Percentiles rank a stretch among this genome's conserved stretches.
These are phyloP conservation scores for Evansstolkia leycettana DNA, from an alignment of 495 filamentous ascomycete genomes.

Conservation along the genomic window DNA sequence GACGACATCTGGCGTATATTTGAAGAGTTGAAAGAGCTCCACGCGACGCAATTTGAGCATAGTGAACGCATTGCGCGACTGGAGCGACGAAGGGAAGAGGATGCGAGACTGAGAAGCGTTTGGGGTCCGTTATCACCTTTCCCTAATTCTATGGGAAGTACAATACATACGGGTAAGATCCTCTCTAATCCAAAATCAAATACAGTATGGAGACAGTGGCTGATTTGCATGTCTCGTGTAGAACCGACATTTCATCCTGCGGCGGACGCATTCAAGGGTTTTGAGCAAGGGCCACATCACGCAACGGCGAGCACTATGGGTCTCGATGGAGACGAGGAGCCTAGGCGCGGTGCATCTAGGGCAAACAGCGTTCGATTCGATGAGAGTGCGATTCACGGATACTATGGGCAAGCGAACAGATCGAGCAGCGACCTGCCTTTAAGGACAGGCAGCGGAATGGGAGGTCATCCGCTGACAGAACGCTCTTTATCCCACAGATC, in stretches of 20 bases:
- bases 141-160: constrained; percentile 51
- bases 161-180: constrained; percentile 65
- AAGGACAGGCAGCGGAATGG: constrained; percentile 69
- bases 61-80: constrained; percentile 66
- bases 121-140: constrained; percentile 77
- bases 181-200: constrained; percentile 3
- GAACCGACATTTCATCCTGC: constrained; percentile 62
- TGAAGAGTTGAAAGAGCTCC: constrained; percentile 75
- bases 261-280: constrained; percentile 68
- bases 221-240: constrained; percentile 19
- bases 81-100: constrained; percentile 72
- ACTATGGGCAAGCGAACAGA: constrained; percentile 71
- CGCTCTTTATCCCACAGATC: constrained; percentile 88
- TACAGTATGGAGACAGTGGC: too few species aligned
- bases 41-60: constrained; percentile 66
- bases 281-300: constrained; percentile 68
- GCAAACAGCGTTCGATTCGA: constrained; percentile 99
- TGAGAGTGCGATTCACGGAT: constrained; percentile 85
- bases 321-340: constrained; percentile 81
- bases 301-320: constrained; percentile 58
- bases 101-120: constrained; percentile 70
- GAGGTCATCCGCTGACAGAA: constrained; percentile 75
- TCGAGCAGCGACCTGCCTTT: constrained; percentile 68
- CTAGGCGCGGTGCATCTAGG: constrained; percentile 78
- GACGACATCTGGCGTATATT: constrained; percentile 81